Base-by-base conservation (phyloP, 2,329 filamentous ascomycete genomes). In the Laburnicola sp. region DNA sequence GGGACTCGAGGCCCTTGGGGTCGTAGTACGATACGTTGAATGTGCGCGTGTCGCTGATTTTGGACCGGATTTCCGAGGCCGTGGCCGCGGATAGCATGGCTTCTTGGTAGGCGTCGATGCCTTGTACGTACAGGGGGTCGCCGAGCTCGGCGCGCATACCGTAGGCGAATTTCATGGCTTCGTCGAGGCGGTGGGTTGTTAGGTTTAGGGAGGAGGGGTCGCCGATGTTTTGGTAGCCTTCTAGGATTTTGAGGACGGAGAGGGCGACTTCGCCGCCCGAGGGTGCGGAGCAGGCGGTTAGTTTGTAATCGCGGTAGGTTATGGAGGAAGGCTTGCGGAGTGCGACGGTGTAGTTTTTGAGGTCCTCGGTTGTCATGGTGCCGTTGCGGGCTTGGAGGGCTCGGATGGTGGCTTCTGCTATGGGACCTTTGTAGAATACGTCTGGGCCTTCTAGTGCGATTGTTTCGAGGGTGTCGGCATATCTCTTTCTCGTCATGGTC, bases 111-210 rank as follows among this genome's bases (percentile, higher is more conserved):
- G 75, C 70, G 6, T 78, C 74, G 44, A 93, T 76, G 27, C 83
- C 82, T 0, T 78, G 59, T 3, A 95, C 82, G 68, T 87, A 96
- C 1, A 76, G 78, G 0, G 93, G 94, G 69, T 97, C 94, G 3
- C 91, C 93, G 0, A 97, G 81, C 26, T 86, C 80, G n/a, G 85
- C 80, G 50, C 91, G 85, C 62, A 78, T 71, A 32, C 87, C 91
- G 68, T 97, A 97, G 2, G 84, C 91, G 70, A 96, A 97, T 22
- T 91, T 83, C 76, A 96, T 90, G 9, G 91, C 88, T 77, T 97
- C 94, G 65, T 91, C 85, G 58, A 96, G 81, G 10, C 89, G 84
- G 73, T 97, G 94, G 0, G 86, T 87, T 32, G 86, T 90, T 0
- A 95, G 75, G 60, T 90, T 86, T 21, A 82, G 58, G 16, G 72